Evolutionary conservation across 495 filamentous ascomycete species (phyloP).

Genomic region (Tuber magnatum): DNA sequence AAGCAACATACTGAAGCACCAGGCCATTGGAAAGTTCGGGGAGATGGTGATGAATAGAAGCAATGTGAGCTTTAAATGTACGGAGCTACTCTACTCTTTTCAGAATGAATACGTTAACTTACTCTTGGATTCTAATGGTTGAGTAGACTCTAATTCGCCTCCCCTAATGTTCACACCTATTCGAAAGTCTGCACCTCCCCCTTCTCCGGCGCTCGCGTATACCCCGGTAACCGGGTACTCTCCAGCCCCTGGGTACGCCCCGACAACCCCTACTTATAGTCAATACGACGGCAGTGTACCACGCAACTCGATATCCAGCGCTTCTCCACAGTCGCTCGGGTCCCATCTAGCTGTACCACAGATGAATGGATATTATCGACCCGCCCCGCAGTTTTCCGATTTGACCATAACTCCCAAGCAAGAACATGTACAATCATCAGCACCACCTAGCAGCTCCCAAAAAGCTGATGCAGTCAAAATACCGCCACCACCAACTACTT

Average conservation of each 20-base stretch:
- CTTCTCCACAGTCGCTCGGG: conserved; percentile 9
- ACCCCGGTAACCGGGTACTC: conserved; percentile 7
- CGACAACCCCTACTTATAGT: conserved; percentile 19
- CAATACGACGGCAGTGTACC: conserved; percentile 16
- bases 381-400: conserved; percentile 4
- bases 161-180: conserved; percentile 12
- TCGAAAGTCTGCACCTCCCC: conserved; percentile 10
- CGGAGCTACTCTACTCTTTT: conserved; percentile 16
- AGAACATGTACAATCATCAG: conserved; percentile 31
- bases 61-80: conserved; percentile 38
- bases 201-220: conserved; percentile 1
- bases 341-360: conserved; percentile 9
- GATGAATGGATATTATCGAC: conserved; percentile 24
- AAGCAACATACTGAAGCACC: conserved; percentile 32
- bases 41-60: conserved; percentile 38
- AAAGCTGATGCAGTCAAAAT: conserved; percentile 57
- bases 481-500: conserved; percentile 28
- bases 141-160: conserved; percentile 21
- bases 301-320: conserved; percentile 6
- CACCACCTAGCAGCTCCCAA: conserved; percentile 59
- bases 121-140: not conserved
- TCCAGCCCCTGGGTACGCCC: conserved; percentile 16
- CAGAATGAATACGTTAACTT: conserved; percentile 18
- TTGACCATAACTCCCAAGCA: conserved; percentile 11
- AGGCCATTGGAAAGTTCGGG: conserved; percentile 38